Percentiles rank a stretch among this genome's conserved stretches.
phyloP scores from a whole-genome alignment of 73 alveolate species.

The Paramecium bursaria region DNA sequence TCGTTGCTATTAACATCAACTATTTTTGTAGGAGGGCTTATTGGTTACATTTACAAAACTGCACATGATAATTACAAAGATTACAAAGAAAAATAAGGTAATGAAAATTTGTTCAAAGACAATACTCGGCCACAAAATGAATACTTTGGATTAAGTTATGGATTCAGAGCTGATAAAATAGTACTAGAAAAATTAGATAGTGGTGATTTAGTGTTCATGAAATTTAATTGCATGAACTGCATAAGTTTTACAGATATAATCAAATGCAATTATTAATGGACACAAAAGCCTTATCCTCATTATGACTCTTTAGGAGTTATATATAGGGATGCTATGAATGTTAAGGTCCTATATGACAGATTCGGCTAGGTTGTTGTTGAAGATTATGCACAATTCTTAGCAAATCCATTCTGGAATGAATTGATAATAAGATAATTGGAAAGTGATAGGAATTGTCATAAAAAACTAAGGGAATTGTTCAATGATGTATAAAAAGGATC shows the following conservation, averaged over 20 bases:
- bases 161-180: conserved; percentile 34
- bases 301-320: conserved; percentile 28
- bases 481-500: not conserved
- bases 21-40: not conserved
- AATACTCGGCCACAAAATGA: conserved; percentile 49
- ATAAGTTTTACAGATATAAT: conserved; percentile 1
- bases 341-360: conserved; percentile 13
- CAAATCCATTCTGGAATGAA: conserved; percentile 52
- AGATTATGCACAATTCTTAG: conserved; percentile 51
- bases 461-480: not conserved
- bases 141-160: conserved; percentile 13
- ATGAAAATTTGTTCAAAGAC: conserved; percentile 38
- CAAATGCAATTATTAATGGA: conserved; percentile 2
- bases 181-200: conserved; percentile 34
- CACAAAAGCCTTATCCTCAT: conserved; percentile 27
- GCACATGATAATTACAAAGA: conserved; percentile 9
- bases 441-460: not conserved
- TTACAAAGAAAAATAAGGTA: conserved; percentile 6
- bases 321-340: conserved; percentile 24
- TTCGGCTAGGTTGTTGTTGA: conserved; percentile 29
- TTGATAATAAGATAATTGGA: conserved; percentile 13
- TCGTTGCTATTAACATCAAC: conserved; percentile 15
- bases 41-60: not conserved
- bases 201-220: conserved; percentile 51
- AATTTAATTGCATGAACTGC: conserved; percentile 34